phyloP scores from a whole-genome alignment of 208 protist species.

The Acanthamoeba royreba region DNA sequence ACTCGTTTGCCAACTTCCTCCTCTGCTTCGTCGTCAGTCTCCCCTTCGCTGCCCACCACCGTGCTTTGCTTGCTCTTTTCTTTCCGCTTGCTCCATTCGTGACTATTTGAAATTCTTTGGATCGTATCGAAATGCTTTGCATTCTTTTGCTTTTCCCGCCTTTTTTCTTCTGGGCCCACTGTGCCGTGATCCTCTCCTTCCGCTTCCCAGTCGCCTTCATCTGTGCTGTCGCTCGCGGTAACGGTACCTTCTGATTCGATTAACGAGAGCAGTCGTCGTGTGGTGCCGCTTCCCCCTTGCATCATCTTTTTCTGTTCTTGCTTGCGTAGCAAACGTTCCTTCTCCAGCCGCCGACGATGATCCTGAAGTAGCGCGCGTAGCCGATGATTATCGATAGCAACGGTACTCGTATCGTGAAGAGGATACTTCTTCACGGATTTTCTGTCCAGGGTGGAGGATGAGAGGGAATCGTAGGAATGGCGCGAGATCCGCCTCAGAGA shows the following conservation, averaged over 20 bases:
- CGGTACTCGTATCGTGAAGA: not conserved
- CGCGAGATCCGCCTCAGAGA: no score
- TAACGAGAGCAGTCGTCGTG: not conserved
- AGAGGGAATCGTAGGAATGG: no score
- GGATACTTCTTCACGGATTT: not conserved
- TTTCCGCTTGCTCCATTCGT: not conserved
- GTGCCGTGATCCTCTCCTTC: no score
- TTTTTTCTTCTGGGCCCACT: no score
- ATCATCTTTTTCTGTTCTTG: not conserved
- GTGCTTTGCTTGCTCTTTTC: not conserved
- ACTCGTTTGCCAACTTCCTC: no score
- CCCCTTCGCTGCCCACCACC: no score
- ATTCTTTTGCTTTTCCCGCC: not conserved
- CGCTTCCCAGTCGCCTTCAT: not conserved
- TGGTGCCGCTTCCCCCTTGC: not conserved
- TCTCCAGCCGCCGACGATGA: not conserved
- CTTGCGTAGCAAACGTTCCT: not conserved
- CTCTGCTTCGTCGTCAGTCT: no score
- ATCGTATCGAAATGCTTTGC: no score
- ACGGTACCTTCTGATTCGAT: not conserved
- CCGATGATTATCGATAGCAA: not conserved
- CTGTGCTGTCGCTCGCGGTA: not conserved
- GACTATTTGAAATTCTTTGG: no score
- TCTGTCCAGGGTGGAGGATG: no score
- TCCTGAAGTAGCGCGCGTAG: not conserved